phyloP scores from a whole-genome alignment of 257 asterid species.

The Nicotiana paniculata region DNA sequence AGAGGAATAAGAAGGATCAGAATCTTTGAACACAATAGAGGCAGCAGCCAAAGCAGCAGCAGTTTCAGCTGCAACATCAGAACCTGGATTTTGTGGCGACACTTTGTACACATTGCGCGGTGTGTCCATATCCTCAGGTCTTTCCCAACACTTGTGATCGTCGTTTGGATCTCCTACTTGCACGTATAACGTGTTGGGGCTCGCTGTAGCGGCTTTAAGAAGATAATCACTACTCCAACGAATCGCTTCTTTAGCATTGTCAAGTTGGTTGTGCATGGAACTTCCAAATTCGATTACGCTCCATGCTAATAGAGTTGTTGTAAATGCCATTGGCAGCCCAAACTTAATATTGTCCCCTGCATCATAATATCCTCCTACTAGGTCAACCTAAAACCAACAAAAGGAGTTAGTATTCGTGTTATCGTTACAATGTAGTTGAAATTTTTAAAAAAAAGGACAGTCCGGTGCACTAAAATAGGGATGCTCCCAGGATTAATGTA shows the following conservation, averaged over 20 bases:
- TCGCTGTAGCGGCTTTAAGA: slow-evolving; percentile 69
- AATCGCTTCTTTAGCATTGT: slow-evolving; percentile 49
- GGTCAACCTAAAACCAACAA: slow-evolving; percentile 42
- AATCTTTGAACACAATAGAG: slow-evolving; percentile 64
- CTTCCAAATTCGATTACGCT: slow-evolving; percentile 71
- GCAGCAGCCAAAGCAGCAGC: slow-evolving; percentile 90
- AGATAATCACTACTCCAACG: slow-evolving; percentile 87
- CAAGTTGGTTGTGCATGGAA: slow-evolving; percentile 43
- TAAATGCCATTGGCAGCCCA: slow-evolving; percentile 86
- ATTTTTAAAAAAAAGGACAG: no score
- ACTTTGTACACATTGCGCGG: slow-evolving; percentile 59
- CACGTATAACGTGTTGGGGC: slow-evolving; percentile 53
- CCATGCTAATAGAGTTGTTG: slow-evolving; percentile 74
- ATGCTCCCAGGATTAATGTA: no score
- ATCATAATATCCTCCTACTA: slow-evolving; percentile 81
- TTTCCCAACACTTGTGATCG: slow-evolving; percentile 85
- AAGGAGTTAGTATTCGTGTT: background rate
- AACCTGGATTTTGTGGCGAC: slow-evolving; percentile 64
- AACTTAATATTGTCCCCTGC: slow-evolving; percentile 87
- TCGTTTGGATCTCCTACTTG: slow-evolving; percentile 76
- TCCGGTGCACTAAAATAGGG: no score
- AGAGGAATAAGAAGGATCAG: slow-evolving; percentile 62
- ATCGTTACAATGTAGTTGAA: no score
- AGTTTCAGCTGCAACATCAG: slow-evolving; percentile 88
- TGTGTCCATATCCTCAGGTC: slow-evolving; percentile 88